Base-by-base conservation (phyloP, 768 basidiomycete species). In the Collybia mongolica region DNA sequence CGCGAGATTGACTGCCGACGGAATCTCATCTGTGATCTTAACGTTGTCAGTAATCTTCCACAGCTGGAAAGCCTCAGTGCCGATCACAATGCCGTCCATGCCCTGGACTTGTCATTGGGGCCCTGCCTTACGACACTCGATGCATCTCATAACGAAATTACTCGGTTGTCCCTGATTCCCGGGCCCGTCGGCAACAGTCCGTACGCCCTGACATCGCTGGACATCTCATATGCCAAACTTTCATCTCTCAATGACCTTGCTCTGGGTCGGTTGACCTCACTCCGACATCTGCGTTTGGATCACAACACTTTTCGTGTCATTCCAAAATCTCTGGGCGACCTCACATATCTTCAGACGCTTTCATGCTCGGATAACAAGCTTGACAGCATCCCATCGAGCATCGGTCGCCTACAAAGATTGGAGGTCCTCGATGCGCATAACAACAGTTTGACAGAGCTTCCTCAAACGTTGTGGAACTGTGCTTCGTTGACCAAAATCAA, bases 281-380 rank as follows among this genome's bases (percentile, higher is more conserved):
- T 99, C 36, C 76, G 80, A 38, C 70, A 72, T 2, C 77, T 98
- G 37, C 81, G 81, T 50, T 74, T 99, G 47, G 86, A 95, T 64
- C 84, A 92, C 71, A 98, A 98, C 68, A 78, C 86, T 29, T 86
- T 98, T 61, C 86, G 85, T 5, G 72, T 81, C 7, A 80, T 98
- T 18, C 94, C 96, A 0, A 85, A 93, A n/a, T 80, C 83, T 22
- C 69, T 98, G 7, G 90, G 88, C 40, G 79, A 85, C 18, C 81
- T 98, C 37, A 70, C 66, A 20, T 79, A 79, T 51, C 81, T 99
- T 28, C 75, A 84, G 57, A 73, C 71, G 0, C 79, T 99, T 6
- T 89, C 88, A 9, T 92, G 91, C 62, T 90, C 91, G n/a, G 91
- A 98, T 66, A 98, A 98, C 69, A 80, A 86, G 56, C 78, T 99